These are phyloP conservation scores for Calonectria pseudoreteaudii DNA, from an alignment of 2,329 filamentous ascomycete species.

Conservation along the genomic window DNA sequence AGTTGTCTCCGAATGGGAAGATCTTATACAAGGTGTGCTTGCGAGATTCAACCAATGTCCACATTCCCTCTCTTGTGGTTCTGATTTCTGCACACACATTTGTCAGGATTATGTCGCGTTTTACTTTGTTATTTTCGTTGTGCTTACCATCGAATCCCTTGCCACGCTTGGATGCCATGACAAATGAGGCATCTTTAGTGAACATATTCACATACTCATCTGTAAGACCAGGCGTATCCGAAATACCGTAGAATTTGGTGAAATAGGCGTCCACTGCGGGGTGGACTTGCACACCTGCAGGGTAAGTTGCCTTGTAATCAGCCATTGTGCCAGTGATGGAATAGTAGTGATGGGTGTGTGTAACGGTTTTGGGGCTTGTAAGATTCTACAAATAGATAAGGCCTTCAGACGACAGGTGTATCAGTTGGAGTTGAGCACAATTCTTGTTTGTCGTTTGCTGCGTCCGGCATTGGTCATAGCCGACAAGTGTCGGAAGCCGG, in stretches of 20 bases:
- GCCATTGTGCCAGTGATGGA: not conserved
- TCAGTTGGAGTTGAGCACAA: not conserved
- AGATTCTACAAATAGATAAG: not conserved
- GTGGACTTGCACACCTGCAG: slow-evolving; percentile 26
- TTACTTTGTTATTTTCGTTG: not conserved
- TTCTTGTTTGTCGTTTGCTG: not conserved
- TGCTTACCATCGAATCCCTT: slow-evolving; percentile 41
- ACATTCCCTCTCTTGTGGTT: slow-evolving; percentile 45
- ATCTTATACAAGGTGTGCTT: slow-evolving; percentile 45
- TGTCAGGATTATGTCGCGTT: not conserved
- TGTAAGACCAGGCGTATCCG: slow-evolving; percentile 45
- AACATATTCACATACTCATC: slow-evolving; percentile 46
- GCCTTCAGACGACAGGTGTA: not conserved
- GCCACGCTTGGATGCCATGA: slow-evolving; percentile 43
- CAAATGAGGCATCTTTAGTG: slow-evolving; percentile 44
- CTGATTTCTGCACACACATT: slow-evolving; percentile 41
- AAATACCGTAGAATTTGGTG: slow-evolving; percentile 44
- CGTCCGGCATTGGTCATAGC: not conserved
- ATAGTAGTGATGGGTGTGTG: not conserved
- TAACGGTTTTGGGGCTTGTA: not conserved
- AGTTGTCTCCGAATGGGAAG: slow-evolving; percentile 43
- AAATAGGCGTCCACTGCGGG: slow-evolving; percentile 43
- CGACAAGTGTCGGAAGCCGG: slow-evolving; percentile 22
- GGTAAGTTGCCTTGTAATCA: slow-evolving; percentile 12
- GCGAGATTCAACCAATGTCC: slow-evolving; percentile 43